Base-by-base conservation (phyloP, 306 rosid genomes). In the Quercus glauca region DNA sequence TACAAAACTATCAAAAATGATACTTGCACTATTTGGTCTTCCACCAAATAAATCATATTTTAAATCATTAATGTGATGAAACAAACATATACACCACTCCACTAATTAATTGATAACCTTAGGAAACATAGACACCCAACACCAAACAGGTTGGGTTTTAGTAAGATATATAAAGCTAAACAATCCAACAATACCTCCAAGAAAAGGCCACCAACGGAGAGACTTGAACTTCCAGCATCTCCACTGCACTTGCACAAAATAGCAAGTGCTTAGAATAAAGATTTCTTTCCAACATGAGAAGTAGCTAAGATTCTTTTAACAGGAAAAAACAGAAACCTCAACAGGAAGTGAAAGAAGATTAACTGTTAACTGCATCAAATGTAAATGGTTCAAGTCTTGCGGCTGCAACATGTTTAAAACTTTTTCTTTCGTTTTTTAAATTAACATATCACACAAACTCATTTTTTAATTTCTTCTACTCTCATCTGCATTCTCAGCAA, bases 131-230 rank as follows among this genome's bases (percentile, higher is more conserved):
- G 52, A 35, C 72, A 18, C 12, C 37, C 23, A 67, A 67, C 72
- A 67, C 51, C 72, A 67, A 31, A 21, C 6, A 26, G 28, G 49
- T 18, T 18, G 13, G 29, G 17, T 28, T 26, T 14, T 41, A 21
- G 43, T 18, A 69, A 69, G 76, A 69, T 37, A 11, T 41, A 45
- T 9, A 51, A 20, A 45, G 15, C 13, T 25, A 28, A 23, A 33
- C 31, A 13, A n/a, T 72, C 56, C 75, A 69, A 55, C 55, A 77
- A 79, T 89, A 89, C 95, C 90, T 89, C 95, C 84, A 91, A 77
- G 37, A 89, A 76, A 87, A 91, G 87, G 25, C 90, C 92, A 72
- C 91, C 91, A 41, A 89, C 72, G 64, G 90, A 91, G 75, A 65
- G 61, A 18, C 57, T 83, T 57, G 80, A 21, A 25, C 82, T 83